These are phyloP conservation scores for Populus trichocarpa DNA, from an alignment of 441 rosid genomes.

Conservation along the genomic window DNA sequence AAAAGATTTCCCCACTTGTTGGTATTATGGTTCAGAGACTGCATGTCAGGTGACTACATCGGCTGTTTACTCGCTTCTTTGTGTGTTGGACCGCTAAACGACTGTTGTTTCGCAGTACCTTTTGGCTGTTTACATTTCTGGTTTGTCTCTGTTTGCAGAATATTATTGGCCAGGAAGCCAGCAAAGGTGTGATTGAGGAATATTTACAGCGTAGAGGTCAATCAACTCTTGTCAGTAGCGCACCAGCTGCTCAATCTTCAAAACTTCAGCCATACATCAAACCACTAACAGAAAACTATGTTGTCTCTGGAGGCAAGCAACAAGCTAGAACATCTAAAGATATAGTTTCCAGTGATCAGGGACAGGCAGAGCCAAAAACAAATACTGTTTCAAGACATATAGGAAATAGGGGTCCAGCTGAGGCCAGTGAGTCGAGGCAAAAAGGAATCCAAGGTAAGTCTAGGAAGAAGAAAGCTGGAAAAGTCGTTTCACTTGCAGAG, in stretches of 20 bases:
- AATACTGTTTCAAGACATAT: constrained; percentile 14
- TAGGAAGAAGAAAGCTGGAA: constrained; percentile 81
- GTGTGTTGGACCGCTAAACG: not conserved
- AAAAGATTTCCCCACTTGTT: not conserved
- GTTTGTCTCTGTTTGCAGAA: constrained; percentile 44
- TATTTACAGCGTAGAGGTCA: constrained; percentile 71
- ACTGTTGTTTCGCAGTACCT: not conserved
- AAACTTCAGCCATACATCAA: constrained; percentile 74
- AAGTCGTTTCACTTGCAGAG: constrained; percentile 33
- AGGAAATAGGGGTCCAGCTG: constrained; percentile 21
- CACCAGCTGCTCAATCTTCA: constrained; percentile 37
- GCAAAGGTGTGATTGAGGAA: constrained; percentile 61
- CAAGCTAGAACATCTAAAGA: constrained; percentile 41
- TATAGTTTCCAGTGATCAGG: constrained; percentile 30
- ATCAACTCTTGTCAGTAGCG: constrained; percentile 32
- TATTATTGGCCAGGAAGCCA: constrained; percentile 70
- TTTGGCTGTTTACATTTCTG: constrained; percentile 8
- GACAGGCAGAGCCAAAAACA: constrained; percentile 30
- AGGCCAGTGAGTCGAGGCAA: constrained; percentile 27
- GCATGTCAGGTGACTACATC: not conserved
- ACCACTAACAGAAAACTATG: constrained; percentile 50
- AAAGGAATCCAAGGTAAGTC: constrained; percentile 47
- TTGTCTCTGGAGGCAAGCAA: constrained; percentile 48
- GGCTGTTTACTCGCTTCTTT: not conserved
- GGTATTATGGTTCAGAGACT: not conserved